These are phyloP conservation scores for Ophiostoma perfectum DNA, from an alignment of 2,329 filamentous ascomycete genomes.

Conservation along the genomic window DNA sequence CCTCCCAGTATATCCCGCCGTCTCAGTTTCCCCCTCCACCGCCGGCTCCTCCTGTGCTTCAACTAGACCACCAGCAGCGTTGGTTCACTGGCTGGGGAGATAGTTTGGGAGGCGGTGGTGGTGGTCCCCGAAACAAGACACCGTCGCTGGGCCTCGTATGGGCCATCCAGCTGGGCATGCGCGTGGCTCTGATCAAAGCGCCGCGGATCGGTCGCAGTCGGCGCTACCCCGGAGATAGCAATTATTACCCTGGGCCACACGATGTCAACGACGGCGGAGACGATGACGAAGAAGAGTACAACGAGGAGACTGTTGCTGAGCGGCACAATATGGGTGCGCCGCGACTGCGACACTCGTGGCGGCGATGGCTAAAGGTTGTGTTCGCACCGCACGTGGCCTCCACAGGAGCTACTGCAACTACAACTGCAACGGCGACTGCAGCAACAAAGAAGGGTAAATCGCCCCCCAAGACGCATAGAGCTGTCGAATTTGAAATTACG, in stretches of 20 bases:
- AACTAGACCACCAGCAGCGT: slow-evolving; percentile 81
- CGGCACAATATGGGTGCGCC: slow-evolving; percentile 35
- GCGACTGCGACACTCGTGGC: slow-evolving; percentile 44
- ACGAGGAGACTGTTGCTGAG: slow-evolving; percentile 34
- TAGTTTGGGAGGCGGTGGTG: slow-evolving; percentile 38
- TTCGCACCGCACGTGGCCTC: slow-evolving; percentile 72
- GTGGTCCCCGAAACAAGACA: slow-evolving; percentile 58
- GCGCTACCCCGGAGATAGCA: slow-evolving; percentile 31
- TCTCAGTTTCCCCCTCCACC: slow-evolving; percentile 27
- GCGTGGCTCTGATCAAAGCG: slow-evolving; percentile 73
- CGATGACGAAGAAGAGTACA: slow-evolving; percentile 18
- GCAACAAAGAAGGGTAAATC: background rate
- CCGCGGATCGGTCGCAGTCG: slow-evolving; percentile 40
- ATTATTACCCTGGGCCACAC: slow-evolving; percentile 34
- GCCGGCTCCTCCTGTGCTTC: slow-evolving; percentile 48
- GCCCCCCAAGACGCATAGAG: slow-evolving; percentile 34
- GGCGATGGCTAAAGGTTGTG: slow-evolving; percentile 78
- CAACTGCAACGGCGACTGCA: background rate
- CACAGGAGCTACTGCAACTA: slow-evolving; percentile 34
- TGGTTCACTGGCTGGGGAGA: slow-evolving; percentile 98
- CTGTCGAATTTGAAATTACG: slow-evolving; percentile 69
- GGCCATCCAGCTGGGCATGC: slow-evolving; percentile 80
- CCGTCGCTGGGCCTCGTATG: slow-evolving; percentile 84
- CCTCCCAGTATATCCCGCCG: slow-evolving; percentile 28
- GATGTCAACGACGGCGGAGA: slow-evolving; percentile 21